Conservation (phyloP, 1,284 basidiomycete genomes). For the Boletus austroedulis region DNA sequence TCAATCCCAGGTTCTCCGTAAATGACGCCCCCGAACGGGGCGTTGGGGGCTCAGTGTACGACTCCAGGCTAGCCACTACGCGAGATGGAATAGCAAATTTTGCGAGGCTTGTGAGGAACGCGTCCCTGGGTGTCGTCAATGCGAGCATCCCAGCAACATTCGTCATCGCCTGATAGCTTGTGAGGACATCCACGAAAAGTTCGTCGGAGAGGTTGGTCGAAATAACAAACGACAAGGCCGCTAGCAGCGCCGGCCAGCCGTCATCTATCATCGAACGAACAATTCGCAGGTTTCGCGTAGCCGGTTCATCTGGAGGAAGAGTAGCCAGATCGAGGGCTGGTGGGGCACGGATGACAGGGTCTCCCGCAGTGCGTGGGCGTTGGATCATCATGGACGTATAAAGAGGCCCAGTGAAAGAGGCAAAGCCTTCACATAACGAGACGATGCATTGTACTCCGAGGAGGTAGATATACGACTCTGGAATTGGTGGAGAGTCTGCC, state of each 20-base stretch:
- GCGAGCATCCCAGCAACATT: conserved; percentile 88
- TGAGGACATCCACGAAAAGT: conserved; percentile 80
- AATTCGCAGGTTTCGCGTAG: conserved; percentile 53
- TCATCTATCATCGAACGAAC: conserved; percentile 78
- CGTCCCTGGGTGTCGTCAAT: conserved; percentile 85
- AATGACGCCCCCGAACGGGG: conserved; percentile 61
- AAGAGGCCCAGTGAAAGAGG: conserved; percentile 65
- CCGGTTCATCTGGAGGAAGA: conserved; percentile 56
- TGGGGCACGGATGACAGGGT: conserved; percentile 67
- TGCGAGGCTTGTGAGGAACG: conserved; percentile 83
- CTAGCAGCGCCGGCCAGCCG: conserved; percentile 88
- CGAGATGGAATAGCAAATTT: conserved; percentile 86
- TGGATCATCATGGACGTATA: conserved; percentile 68
- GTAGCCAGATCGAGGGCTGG: conserved; percentile 64
- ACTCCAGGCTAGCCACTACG: conserved; percentile 81
- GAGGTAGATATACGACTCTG: conserved; percentile 90
- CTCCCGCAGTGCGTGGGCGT: conserved; percentile 61
- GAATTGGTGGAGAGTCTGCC: conserved; percentile 87
- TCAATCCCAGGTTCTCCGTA: conserved; percentile 69
- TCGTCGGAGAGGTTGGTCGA: conserved; percentile 86
- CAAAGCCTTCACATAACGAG: conserved; percentile 86
- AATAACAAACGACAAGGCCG: conserved; percentile 85
- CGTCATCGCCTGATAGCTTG: conserved; percentile 80
- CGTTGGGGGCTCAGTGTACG: conserved; percentile 63
- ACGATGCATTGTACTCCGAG: conserved; percentile 87